Base-by-base conservation (phyloP, 345 rosid species). In the Eucalyptus coolabah region DNA sequence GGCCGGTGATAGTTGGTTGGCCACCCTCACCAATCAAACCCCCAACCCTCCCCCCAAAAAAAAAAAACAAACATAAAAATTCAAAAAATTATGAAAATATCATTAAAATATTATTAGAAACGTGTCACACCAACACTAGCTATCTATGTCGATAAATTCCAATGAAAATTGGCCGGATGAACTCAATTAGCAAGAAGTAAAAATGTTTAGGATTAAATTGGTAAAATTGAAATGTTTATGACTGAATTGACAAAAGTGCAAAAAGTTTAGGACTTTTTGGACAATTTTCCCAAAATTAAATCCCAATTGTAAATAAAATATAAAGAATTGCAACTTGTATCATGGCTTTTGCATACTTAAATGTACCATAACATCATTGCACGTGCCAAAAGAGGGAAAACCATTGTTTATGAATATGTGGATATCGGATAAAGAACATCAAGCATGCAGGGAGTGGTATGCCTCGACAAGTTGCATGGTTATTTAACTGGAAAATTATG, bases 91-190 rank as follows among this genome's bases (percentile, higher is more conserved):
- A 17, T 51, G 54, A 17, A 51, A 51, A 51, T 17, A 51, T 51
- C 54, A 51, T 51, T 51, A 51, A 51, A 7, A 51, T 18, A 51
- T 51, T 51, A 17, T 51, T 51, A 6, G n/a, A 51, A 51, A 51
- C 1, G 1, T 51, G 21, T 51, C 54, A 51, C 9, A 1, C 17
- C 4, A 17, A 1, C 23, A 51, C 4, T 3, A 18, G 4, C 23
- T 1, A 0, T 51, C 23, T 51, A 51, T 1, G 2, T 51, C 1
- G 1, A 51, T 51, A 51, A 51, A 51, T 51, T 17, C 21, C 8
- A 0, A 1, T 4, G 1, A 51, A 51, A 51, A 17, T 51, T 17
- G 54, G 8, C 8, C 2, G 3, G n/a, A 17, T 51, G 4, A 51
- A 51, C 4, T 51, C 8, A 51, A 51, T 51, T 51, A 51, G 54